Base-by-base conservation (phyloP, 768 basidiomycete genomes). In the Leccinum truebloodii region DNA sequence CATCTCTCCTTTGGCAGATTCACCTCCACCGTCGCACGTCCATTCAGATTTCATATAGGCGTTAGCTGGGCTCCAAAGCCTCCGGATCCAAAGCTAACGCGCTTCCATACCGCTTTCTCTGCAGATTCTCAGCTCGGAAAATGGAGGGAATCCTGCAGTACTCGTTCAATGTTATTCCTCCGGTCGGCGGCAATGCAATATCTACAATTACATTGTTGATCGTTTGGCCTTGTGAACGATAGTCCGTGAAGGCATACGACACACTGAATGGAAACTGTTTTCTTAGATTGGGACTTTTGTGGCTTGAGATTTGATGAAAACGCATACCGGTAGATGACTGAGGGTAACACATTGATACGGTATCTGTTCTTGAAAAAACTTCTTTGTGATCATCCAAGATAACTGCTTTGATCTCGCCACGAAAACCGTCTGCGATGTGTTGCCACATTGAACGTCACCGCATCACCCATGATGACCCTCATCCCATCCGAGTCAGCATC, bases 51-150 rank as follows among this genome's bases (percentile, higher is more conserved):
- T 71, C 85, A 92, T 67, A 78, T 92, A 39, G 91, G 88, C 56
- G 82, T 83, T 16, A 88, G 89, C 72, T 94, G 90, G 87, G 86
- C 85, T 30, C 86, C 85, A 46, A 94, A 94, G 70, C 85, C 89
- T 18, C 71, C 78, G 10, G 79, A 74, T 61, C 77, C 63, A 57
- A 75, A 77, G 62, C 68, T 75, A 37, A 61, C 65, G 20, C 73
- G 71, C 32, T 61, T 74, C 51, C 73, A 73, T 61, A 54, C 71
- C 20, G 85, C 88, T 0, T 92, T 92, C 67, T 75, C 85, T 0
- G 61, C 77, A 5, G 80, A 88, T 41, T 83, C 81, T 50, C 73
- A 79, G 18, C 81, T 92, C 64, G 88, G 85, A 6, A 70, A 72
- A 50, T 94, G 92, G 91, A 79, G 90, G 61, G 86, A 92, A n/a